These are phyloP conservation scores for Forsythia viridissima DNA, from an alignment of 257 asterid genomes.

Conservation along the genomic window DNA sequence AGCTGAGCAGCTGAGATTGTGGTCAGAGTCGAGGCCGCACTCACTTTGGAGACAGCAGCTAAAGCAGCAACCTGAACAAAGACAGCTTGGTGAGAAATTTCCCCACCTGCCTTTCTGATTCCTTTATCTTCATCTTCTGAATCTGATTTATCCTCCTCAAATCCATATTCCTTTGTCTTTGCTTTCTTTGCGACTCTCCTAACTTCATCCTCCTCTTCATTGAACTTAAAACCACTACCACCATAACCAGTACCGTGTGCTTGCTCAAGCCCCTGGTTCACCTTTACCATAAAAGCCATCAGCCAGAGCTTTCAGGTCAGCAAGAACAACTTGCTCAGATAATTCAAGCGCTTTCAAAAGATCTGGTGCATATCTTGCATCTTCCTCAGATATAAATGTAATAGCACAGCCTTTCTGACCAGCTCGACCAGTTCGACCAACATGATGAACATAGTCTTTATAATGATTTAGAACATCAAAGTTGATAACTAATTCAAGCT, in stretches of 20 bases:
- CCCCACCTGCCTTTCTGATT: slow-evolving; percentile 76
- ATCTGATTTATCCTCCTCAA: slow-evolving; percentile 89
- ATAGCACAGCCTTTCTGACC: slow-evolving; percentile 87
- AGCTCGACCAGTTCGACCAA: slow-evolving; percentile 93
- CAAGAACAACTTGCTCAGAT: slow-evolving; percentile 84
- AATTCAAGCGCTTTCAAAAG: slow-evolving; percentile 78
- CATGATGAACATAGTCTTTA: slow-evolving; percentile 94
- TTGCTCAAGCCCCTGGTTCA: slow-evolving; percentile 85
- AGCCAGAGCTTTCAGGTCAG: slow-evolving; percentile 75
- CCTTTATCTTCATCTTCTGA: slow-evolving; percentile 85
- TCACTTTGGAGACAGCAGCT: slow-evolving; percentile 58
- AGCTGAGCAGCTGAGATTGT: slow-evolving; percentile 41
- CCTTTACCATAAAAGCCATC: slow-evolving; percentile 77
- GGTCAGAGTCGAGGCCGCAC: slow-evolving; percentile 36
- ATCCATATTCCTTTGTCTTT: slow-evolving; percentile 82
- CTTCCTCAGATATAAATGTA: slow-evolving; percentile 81
- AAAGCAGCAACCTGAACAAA: slow-evolving; percentile 62
- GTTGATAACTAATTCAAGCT: slow-evolving; percentile 81
- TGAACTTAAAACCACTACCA: slow-evolving; percentile 87
- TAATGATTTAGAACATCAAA: slow-evolving; percentile 87
- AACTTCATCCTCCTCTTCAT: slow-evolving; percentile 89
- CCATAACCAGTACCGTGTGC: slow-evolving; percentile 92
- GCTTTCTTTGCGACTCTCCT: slow-evolving; percentile 90
- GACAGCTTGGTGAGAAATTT: slow-evolving; percentile 56
- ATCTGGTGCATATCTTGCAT: slow-evolving; percentile 82